These are phyloP conservation scores for Immersiporthe knoxdaviesiana DNA, from an alignment of 2,329 filamentous ascomycete genomes.

Conservation along the genomic window DNA sequence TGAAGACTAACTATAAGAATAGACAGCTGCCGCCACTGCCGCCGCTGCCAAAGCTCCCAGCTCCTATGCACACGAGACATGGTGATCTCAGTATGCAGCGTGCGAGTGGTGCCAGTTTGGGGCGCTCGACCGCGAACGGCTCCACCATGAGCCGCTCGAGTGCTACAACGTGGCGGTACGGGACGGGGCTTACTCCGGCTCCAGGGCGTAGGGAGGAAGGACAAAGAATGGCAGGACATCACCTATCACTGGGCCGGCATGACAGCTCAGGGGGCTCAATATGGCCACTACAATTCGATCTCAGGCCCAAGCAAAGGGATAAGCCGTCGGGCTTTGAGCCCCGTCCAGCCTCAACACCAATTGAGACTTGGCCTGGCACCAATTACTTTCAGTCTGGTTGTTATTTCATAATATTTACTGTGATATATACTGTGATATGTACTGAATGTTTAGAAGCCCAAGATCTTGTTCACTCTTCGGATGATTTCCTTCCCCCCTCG, in stretches of 20 bases:
- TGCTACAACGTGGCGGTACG: not conserved
- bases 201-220: not conserved
- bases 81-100: not conserved
- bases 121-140: not conserved
- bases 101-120: not conserved
- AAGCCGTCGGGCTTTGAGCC: too few species aligned
- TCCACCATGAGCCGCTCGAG: not conserved
- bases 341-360: too few species aligned
- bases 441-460: slow-evolving; percentile 11
- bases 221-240: not conserved
- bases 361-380: not conserved
- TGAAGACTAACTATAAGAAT: not conserved
- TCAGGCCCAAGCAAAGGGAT: too few species aligned
- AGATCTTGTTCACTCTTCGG: slow-evolving; percentile 21
- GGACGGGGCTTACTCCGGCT: not conserved
- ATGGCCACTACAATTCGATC: too few species aligned
- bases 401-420: not conserved
- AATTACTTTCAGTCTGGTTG: not conserved
- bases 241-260: too few species aligned
- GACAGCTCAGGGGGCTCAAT: too few species aligned
- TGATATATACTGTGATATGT: too few species aligned
- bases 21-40: not conserved
- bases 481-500: slow-evolving; percentile 22
- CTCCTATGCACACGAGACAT: not conserved
- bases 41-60: not conserved